phyloP scores from a whole-genome alignment of 306 rosid species.

The Acacia crassicarpa region DNA sequence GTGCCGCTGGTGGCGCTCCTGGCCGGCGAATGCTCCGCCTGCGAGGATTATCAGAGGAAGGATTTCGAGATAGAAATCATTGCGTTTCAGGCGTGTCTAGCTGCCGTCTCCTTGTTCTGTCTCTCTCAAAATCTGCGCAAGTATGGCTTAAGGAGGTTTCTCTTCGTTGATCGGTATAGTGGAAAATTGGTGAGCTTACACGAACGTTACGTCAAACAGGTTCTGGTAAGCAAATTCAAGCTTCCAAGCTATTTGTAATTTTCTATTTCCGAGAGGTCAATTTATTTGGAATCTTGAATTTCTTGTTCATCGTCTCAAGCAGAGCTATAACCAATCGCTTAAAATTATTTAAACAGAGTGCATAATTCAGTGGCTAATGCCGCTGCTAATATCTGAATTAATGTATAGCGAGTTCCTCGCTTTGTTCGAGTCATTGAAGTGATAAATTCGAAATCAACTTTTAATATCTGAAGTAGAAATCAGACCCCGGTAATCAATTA shows the following conservation, averaged over 20 bases:
- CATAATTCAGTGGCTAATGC: not conserved
- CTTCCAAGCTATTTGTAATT: not conserved
- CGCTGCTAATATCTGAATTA: not conserved
- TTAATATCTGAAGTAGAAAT: not conserved
- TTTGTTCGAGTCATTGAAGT: not conserved
- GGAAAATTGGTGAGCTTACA: conserved; percentile 54
- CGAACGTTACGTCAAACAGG: conserved; percentile 55
- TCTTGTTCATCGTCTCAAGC: not conserved
- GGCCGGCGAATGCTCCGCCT: conserved; percentile 40
- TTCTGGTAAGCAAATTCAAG: conserved; percentile 46
- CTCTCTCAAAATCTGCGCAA: conserved; percentile 60
- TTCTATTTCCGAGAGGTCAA: not conserved
- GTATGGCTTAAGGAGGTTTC: conserved; percentile 68
- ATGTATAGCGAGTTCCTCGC: not conserved
- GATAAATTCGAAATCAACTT: not conserved
- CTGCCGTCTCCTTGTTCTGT: conserved; percentile 76
- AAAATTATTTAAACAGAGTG: not conserved
- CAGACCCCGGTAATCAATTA: not conserved
- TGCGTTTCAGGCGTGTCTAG: conserved; percentile 68
- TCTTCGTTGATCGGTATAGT: conserved; percentile 60
- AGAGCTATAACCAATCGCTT: not conserved
- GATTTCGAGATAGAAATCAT: conserved; percentile 63
- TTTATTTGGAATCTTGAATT: not conserved
- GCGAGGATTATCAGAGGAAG: conserved; percentile 51
- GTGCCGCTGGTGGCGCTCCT: conserved; percentile 51